A percentile compares a stretch with the other conserved stretches of the same genome.
phyloP scores from a whole-genome alignment of 345 rosid genomes.

The Ailanthus altissimus region DNA sequence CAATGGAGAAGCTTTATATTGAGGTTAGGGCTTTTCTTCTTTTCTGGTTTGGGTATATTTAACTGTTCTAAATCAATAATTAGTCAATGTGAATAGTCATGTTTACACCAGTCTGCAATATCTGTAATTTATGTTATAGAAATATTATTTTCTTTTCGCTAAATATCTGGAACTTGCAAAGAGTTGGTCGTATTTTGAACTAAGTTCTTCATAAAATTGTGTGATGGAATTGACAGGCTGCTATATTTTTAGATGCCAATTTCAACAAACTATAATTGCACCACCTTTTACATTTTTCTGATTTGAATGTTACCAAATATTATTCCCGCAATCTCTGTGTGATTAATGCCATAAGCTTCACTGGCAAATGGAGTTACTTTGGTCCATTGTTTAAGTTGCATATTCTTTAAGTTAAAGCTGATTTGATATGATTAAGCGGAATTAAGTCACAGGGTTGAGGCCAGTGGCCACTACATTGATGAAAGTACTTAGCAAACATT shows the following conservation, averaged over 20 bases:
- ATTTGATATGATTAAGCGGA: background rate
- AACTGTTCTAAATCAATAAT: background rate
- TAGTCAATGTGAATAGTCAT: background rate
- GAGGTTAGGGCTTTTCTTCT: conserved; percentile 51
- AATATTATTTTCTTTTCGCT: background rate
- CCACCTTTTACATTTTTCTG: background rate
- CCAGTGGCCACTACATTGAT: background rate
- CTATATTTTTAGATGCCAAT: background rate
- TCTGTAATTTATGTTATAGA: background rate
- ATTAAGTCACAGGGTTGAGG: background rate
- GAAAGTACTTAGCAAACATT: background rate
- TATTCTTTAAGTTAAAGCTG: background rate
- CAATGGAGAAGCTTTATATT: conserved; percentile 90
- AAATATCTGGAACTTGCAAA: background rate
- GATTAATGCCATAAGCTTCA: background rate
- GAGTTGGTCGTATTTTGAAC: background rate
- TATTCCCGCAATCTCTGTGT: background rate
- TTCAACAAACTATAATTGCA: background rate
- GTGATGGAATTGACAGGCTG: background rate
- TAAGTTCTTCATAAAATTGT: background rate
- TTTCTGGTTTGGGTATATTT: background rate
- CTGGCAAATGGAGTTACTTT: background rate
- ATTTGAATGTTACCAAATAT: background rate
- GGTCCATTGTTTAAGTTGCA: background rate
- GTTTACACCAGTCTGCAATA: no score